phyloP scores from a whole-genome alignment of 2,329 filamentous ascomycete species.

The Xylaria digitata region DNA sequence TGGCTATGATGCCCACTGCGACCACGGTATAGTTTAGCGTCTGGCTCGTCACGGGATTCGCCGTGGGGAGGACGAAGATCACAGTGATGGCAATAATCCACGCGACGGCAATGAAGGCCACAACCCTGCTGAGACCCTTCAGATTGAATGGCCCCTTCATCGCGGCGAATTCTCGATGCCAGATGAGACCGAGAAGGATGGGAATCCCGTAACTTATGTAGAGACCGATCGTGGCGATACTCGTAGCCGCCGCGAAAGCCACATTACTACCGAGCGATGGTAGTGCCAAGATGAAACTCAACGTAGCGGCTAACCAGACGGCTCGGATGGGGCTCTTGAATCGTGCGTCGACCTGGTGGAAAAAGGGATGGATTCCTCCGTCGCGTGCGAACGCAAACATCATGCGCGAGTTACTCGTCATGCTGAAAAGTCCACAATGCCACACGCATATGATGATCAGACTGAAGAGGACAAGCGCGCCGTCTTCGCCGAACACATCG shows the following conservation, averaged over 20 bases:
- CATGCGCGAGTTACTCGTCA: conserved; percentile 69
- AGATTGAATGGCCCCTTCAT: conserved; percentile 69
- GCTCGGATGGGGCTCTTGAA: conserved; percentile 64
- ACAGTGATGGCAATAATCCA: conserved; percentile 68
- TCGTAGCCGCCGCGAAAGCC: conserved; percentile 68
- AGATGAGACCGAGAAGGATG: conserved; percentile 61
- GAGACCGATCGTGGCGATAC: conserved; percentile 68
- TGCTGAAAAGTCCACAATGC: conserved; percentile 69
- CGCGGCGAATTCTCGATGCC: conserved; percentile 59
- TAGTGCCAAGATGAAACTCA: conserved; percentile 66
- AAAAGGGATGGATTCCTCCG: conserved; percentile 65
- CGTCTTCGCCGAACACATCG: conserved; percentile 65
- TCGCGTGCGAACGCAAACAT: conserved; percentile 70
- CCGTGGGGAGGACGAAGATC: conserved; percentile 67
- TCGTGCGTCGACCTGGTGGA: conserved; percentile 62
- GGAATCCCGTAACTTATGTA: conserved; percentile 70
- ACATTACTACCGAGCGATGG: conserved; percentile 66
- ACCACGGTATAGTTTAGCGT: conserved; percentile 70
- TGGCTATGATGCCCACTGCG: conserved; percentile 66
- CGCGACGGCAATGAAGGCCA: conserved; percentile 59
- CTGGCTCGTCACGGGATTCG: conserved; percentile 66
- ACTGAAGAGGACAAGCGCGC: conserved; percentile 65
- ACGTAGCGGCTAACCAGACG: conserved; percentile 65
- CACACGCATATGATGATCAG: conserved; percentile 70
- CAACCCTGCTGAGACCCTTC: conserved; percentile 55